These are phyloP conservation scores for Sordariomycetes sp. DNA, from an alignment of 2,329 filamentous ascomycete genomes.

Conservation along the genomic window DNA sequence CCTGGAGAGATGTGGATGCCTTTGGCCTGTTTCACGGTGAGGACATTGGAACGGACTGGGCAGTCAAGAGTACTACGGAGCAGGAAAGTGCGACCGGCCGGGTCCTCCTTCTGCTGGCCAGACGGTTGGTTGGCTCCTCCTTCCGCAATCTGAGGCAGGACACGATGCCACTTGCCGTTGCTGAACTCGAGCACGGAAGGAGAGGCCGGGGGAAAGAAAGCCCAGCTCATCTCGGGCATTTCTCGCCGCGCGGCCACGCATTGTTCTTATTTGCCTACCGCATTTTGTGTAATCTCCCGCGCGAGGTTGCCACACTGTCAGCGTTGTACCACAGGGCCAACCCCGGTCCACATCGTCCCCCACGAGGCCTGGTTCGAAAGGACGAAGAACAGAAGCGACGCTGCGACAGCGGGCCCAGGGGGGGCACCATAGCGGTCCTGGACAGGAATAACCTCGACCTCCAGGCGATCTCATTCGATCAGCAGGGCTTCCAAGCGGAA, in stretches of 20 bases:
- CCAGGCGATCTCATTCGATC: background rate
- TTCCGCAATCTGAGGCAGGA: background rate
- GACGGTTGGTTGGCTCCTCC: background rate
- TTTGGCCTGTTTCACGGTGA: background rate
- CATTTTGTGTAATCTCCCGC: background rate
- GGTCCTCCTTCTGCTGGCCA: background rate
- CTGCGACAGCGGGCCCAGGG: too few species aligned
- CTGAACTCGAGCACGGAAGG: background rate
- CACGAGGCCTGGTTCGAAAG: background rate
- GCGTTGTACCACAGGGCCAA: background rate
- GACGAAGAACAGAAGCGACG: background rate
- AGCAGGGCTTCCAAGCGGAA: background rate
- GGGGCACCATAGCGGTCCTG: too few species aligned
- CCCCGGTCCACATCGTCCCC: background rate
- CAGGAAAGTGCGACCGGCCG: background rate
- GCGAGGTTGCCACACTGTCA: background rate
- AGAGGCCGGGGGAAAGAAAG: background rate
- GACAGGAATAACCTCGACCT: background rate
- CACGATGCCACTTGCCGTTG: background rate
- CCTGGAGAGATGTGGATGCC: too few species aligned
- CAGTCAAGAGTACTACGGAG: too few species aligned
- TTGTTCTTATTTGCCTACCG: background rate
- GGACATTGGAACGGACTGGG: background rate
- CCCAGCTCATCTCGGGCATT: background rate
- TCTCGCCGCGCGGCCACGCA: background rate